Evolutionary conservation across 139 green algal genomes (phyloP).

Genomic region (Parachlorella kessleri): DNA sequence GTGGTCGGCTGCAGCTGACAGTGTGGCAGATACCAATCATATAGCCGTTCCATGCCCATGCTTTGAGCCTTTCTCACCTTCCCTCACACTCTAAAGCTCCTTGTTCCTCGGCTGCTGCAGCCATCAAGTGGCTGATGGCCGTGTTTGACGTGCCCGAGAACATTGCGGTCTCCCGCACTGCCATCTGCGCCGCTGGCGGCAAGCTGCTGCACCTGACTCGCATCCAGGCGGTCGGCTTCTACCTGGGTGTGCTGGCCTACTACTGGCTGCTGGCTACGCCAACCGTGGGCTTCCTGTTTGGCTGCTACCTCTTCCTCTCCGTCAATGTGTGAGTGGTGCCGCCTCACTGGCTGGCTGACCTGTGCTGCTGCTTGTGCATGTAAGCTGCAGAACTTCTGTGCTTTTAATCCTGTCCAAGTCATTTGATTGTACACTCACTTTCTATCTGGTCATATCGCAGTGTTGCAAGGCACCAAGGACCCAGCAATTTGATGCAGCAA

Average conservation of each 20-base stretch:
- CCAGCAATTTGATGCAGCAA: too few species aligned
- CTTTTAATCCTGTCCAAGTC: too few species aligned
- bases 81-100: too few species aligned
- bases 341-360: background rate
- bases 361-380: background rate
- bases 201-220: conserved; percentile 53
- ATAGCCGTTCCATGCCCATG: too few species aligned
- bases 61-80: background rate
- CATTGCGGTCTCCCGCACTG: conserved; percentile 72
- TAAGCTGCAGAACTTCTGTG: background rate
- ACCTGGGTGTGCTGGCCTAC: conserved; percentile 83
- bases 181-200: conserved; percentile 59
- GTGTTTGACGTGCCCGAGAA: conserved; percentile 84
- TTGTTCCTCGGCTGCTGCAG: background rate
- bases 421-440: background rate
- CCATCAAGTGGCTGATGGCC: conserved; percentile 75
- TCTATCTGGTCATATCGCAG: too few species aligned
- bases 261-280: conserved; percentile 92
- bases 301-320: conserved; percentile 82
- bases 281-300: conserved; percentile 81
- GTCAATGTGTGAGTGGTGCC: conserved; percentile 52
- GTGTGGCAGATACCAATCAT: too few species aligned
- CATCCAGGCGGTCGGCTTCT: conserved; percentile 77
- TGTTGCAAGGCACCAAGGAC: too few species aligned
- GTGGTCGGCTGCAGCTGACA: too few species aligned